Conservation (phyloP, 306 rosid genomes). For the Pueraria montana region DNA sequence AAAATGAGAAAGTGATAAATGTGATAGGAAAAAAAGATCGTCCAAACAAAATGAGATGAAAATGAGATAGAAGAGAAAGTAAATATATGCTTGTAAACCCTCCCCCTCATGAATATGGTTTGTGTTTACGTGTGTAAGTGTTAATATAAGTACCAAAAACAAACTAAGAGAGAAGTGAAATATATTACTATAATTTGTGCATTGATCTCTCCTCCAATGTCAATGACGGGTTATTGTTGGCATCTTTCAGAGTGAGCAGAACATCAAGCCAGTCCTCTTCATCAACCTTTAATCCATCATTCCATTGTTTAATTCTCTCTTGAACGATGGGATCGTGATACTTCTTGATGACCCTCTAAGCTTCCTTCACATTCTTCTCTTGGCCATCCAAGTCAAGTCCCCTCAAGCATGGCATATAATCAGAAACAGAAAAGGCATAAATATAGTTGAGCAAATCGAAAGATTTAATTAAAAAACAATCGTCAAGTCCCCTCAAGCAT, state of each 20-base stretch:
- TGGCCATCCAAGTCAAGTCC: constrained; percentile 57
- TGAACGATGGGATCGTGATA: constrained; percentile 54
- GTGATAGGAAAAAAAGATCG: too few species aligned
- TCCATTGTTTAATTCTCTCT: constrained; percentile 50
- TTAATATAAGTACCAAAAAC: neutral
- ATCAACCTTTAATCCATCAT: constrained; percentile 41
- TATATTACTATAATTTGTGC: constrained; percentile 50
- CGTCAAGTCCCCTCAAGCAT: too few species aligned
- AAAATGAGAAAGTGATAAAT: too few species aligned
- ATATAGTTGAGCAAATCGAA: constrained; percentile 38
- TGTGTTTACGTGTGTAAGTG: neutral
- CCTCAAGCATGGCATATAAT: constrained; percentile 56
- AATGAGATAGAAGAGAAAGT: too few species aligned
- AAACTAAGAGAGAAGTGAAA: neutral
- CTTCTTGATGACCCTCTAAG: constrained; percentile 29
- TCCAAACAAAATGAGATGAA: too few species aligned
- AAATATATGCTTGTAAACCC: too few species aligned
- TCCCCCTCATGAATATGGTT: too few species aligned
- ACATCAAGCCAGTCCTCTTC: constrained; percentile 60
- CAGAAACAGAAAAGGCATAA: constrained; percentile 50
- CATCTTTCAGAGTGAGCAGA: constrained; percentile 52
- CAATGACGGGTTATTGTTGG: constrained; percentile 36
- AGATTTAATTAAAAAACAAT: too few species aligned
- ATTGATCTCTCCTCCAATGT: constrained; percentile 54
- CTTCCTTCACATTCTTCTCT: constrained; percentile 24